These are phyloP conservation scores for Ophiosphaerella narmari DNA, from an alignment of 2,329 filamentous ascomycete species.

Conservation along the genomic window DNA sequence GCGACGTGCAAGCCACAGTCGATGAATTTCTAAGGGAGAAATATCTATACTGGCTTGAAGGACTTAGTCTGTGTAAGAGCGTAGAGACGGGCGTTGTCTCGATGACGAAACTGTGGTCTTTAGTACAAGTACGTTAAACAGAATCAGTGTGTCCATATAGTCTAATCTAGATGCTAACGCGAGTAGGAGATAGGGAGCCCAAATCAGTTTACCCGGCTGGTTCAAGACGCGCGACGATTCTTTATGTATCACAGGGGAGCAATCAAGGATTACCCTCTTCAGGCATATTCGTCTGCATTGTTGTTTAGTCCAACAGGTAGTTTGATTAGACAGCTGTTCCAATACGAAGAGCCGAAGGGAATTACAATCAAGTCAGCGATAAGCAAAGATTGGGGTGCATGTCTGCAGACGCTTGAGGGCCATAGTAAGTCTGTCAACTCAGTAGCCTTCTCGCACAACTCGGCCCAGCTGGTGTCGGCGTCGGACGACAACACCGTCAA, in stretches of 20 bases:
- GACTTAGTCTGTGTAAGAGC: slow-evolving; percentile 9
- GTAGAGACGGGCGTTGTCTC: slow-evolving; percentile 5
- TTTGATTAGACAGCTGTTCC: slow-evolving; percentile 14
- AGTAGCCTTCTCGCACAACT: no score
- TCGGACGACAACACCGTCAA: no score
- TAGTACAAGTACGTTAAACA: slow-evolving; percentile 3
- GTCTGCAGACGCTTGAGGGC: slow-evolving; percentile 28
- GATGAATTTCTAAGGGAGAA: slow-evolving; percentile 5
- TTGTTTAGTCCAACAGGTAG: slow-evolving; percentile 9
- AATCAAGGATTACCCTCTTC: slow-evolving; percentile 27
- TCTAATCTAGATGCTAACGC: slow-evolving; percentile 1
- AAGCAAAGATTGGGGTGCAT: slow-evolving; percentile 7
- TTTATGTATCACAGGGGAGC: slow-evolving; percentile 23
- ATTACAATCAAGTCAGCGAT: slow-evolving; percentile 16
- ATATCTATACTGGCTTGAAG: slow-evolving; percentile 2
- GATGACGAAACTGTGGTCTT: slow-evolving; percentile 5
- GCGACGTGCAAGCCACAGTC: slow-evolving; percentile 2
- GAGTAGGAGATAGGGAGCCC: not conserved
- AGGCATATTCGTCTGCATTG: slow-evolving; percentile 29
- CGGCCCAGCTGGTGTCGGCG: no score
- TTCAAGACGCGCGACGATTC: slow-evolving; percentile 24
- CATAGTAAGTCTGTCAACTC: no score
- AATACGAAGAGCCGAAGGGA: slow-evolving; percentile 20
- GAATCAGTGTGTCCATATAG: not conserved
- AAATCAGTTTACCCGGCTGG: slow-evolving; percentile 2